These are phyloP conservation scores for Elsinoe arachidis DNA, from an alignment of 2,329 filamentous ascomycete genomes.

Conservation along the genomic window DNA sequence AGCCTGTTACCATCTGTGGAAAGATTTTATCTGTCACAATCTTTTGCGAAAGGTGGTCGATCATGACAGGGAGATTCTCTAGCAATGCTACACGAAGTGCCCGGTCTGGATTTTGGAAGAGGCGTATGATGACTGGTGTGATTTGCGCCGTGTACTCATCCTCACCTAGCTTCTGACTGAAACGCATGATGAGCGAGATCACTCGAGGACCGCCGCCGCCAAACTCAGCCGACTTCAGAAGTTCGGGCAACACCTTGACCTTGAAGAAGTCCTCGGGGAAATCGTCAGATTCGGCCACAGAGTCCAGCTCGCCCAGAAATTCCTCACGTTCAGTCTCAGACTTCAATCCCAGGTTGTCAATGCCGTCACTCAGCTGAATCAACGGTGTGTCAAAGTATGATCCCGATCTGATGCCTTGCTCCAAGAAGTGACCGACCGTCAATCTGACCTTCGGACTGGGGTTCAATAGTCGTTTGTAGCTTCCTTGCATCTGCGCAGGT, in stretches of 20 bases:
- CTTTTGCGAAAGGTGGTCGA: slow-evolving; percentile 79
- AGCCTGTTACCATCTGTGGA: slow-evolving; percentile 90
- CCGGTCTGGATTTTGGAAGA: slow-evolving; percentile 86
- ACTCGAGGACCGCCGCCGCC: slow-evolving; percentile 91
- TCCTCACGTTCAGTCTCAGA: slow-evolving; percentile 72
- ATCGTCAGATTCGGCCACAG: slow-evolving; percentile 65
- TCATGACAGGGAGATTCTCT: slow-evolving; percentile 82
- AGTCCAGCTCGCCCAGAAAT: slow-evolving; percentile 75
- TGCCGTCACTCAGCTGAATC: slow-evolving; percentile 84
- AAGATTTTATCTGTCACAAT: slow-evolving; percentile 95
- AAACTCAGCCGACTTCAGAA: slow-evolving; percentile 98
- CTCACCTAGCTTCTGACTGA: slow-evolving; percentile 72
- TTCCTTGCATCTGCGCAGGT: slow-evolving; percentile 78
- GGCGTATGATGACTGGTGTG: slow-evolving; percentile 73
- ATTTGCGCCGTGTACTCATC: slow-evolving; percentile 84
- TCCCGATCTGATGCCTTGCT: slow-evolving; percentile 72
- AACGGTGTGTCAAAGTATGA: slow-evolving; percentile 89
- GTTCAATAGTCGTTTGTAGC: slow-evolving; percentile 83
- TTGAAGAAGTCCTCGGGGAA: slow-evolving; percentile 98
- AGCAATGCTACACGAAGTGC: slow-evolving; percentile 85
- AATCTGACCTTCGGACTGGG: slow-evolving; percentile 82
- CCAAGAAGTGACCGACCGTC: slow-evolving; percentile 75
- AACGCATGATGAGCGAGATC: slow-evolving; percentile 80
- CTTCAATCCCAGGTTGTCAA: slow-evolving; percentile 88
- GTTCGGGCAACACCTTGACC: slow-evolving; percentile 87